Evolutionary conservation across 1,284 basidiomycete species (phyloP).

Genomic region (Malassezia japonica): DNA sequence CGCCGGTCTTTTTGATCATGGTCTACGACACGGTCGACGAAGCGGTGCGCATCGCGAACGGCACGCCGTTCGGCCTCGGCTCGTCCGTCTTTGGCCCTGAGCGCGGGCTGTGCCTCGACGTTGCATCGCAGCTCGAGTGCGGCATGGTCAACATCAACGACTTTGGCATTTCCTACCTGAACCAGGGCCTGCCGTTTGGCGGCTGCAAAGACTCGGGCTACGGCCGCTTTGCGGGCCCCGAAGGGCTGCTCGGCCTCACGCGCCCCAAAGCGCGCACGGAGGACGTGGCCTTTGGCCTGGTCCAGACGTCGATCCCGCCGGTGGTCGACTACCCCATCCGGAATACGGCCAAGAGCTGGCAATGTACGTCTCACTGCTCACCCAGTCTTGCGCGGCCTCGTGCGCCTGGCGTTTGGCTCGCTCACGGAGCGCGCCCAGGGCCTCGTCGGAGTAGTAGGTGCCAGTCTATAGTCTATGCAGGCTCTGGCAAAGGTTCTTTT

Average conservation of each 20-base stretch:
- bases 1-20: conserved; percentile 41
- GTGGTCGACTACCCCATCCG: conserved; percentile 47
- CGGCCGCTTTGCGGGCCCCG: conserved; percentile 57
- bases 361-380: conserved; percentile 2
- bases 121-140: conserved; percentile 70
- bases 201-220: conserved; percentile 59
- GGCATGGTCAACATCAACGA: conserved; percentile 91
- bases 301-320: conserved; percentile 73
- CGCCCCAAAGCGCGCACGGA: conserved; percentile 75
- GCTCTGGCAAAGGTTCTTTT: conserved; percentile 17
- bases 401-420: conserved; percentile 14
- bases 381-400: conserved; percentile 11
- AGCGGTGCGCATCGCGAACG: conserved; percentile 79
- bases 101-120: conserved; percentile 62
- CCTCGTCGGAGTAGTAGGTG: not conserved
- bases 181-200: conserved; percentile 88
- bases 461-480: not conserved
- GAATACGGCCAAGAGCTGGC: conserved; percentile 11
- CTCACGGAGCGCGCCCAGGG: not conserved
- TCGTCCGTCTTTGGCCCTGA: conserved; percentile 86
- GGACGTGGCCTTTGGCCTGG: conserved; percentile 69
- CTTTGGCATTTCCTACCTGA: conserved; percentile 78
- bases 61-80: conserved; percentile 79
- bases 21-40: conserved; percentile 58
- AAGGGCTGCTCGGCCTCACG: conserved; percentile 76